Base-by-base conservation (phyloP, 106 monocot species). In the Dioscorea dumetorum region DNA sequence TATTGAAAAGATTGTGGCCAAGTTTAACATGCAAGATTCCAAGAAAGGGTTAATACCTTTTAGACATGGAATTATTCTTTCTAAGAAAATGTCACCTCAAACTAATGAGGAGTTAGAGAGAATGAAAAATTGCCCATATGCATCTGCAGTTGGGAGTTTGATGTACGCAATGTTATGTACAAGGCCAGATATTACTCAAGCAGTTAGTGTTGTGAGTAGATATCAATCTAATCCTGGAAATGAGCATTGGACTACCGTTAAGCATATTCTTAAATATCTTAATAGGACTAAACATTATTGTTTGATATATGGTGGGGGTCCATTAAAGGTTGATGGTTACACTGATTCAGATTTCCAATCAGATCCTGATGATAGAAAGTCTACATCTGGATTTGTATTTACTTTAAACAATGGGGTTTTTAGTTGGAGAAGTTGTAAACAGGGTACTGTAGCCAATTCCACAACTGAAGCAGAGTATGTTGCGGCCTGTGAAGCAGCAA, bases 391-490 rank as follows among this genome's bases (percentile, higher is more conserved):
- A 0, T 72, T 63, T 72, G 12, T 54, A 2, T 72, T 72, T 14
- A 51, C 18, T 8, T 18, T 54, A 15, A 48, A 5, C 32, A 18
- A 17, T 20, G 62, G 52, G 48, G 72, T 9, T 10, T 33, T 72
- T 33, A 31, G n/a, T 20, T 63, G 63, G 63, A 49, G 22, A 12
- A 62, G 49, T 0, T 49, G 21, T 10, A 61, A 62, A 24, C 71
- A 62, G n/a, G 0, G 28, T 28, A 18, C 7, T 8, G 49, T n/a
- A 14, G 22, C 24, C 2, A 5, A 61, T 3, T 63, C 63, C 2
- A 49, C 50, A 10, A 71, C 24, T 9, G 60, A 71, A 50, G 71
- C 50, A 2, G 60, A 71, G n/a, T 71, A 61, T 61, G 35, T 71
- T 22, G 61, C 48, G 21, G 14, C 17, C 17, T 13, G 17, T 51